Conservation (phyloP, 768 basidiomycete genomes). For the Pleurotus djamor region DNA sequence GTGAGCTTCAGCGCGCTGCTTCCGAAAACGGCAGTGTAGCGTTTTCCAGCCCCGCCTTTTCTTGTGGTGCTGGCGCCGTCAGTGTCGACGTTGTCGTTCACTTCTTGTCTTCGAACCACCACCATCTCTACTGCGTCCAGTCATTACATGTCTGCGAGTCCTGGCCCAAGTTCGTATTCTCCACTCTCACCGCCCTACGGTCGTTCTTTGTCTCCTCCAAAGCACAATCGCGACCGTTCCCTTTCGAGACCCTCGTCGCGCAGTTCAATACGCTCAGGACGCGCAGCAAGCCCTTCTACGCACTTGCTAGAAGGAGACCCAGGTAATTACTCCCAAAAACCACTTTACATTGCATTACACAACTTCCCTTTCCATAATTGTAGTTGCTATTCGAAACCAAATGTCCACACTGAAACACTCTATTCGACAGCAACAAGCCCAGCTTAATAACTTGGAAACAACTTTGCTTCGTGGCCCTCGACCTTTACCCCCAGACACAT, state of each 20-base stretch:
- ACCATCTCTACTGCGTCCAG: not conserved
- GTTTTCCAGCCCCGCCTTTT: not conserved
- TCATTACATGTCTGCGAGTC: conserved; percentile 29
- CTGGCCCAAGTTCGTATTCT: conserved; percentile 12
- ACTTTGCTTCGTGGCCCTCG: conserved; percentile 67
- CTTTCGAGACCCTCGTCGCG: conserved; percentile 43
- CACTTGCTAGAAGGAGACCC: conserved; percentile 55
- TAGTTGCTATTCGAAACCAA: conserved; percentile 76
- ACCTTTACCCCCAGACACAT: conserved; percentile 38
- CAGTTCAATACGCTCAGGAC: conserved; percentile 40
- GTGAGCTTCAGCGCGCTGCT: not conserved
- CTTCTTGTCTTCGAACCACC: not conserved
- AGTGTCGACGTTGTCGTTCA: not conserved
- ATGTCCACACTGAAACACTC: conserved; percentile 81
- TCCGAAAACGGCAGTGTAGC: not conserved
- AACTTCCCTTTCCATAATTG: conserved; percentile 15
- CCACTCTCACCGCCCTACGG: conserved; percentile 13
- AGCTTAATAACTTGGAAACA: conserved; percentile 68
- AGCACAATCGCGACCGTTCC: conserved; percentile 29
- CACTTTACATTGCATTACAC: conserved; percentile 11
- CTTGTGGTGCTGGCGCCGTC: conserved; percentile 5
- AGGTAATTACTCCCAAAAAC: conserved; percentile 37
- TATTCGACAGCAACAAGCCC: conserved; percentile 83
- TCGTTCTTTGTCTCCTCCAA: conserved; percentile 25
- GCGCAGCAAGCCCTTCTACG: conserved; percentile 51